These are phyloP conservation scores for Euphorbia celastroides DNA, from an alignment of 441 rosid genomes.

Conservation along the genomic window DNA sequence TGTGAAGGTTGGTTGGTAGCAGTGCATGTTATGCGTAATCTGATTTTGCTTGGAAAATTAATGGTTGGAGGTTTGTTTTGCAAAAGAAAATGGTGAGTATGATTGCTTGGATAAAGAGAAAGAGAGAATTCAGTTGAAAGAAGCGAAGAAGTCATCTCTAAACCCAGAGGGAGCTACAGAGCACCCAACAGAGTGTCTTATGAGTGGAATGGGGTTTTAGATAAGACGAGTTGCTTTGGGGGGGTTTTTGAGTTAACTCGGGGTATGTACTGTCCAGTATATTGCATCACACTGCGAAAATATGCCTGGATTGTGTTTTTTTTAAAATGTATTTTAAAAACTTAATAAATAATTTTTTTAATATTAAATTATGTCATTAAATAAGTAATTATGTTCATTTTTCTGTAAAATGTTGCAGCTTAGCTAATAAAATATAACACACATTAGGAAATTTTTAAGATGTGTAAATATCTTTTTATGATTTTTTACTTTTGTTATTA, in stretches of 20 bases:
- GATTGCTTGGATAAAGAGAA: slow-evolving; percentile 26
- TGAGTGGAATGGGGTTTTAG: slow-evolving; percentile 19
- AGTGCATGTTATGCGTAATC: slow-evolving; percentile 29
- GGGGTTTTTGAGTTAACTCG: slow-evolving; percentile 15
- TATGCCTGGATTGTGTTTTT: too few relatives aligned
- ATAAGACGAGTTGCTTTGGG: slow-evolving; percentile 6
- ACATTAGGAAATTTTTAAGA: too few relatives aligned
- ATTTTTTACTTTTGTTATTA: too few relatives aligned
- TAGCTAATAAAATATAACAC: too few relatives aligned
- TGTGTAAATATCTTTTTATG: too few relatives aligned
- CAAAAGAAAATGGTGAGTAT: slow-evolving; percentile 19
- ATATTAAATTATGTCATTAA: too few relatives aligned
- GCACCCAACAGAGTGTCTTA: background rate
- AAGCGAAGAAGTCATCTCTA: slow-evolving; percentile 39
- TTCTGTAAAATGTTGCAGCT: too few relatives aligned
- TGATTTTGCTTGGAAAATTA: slow-evolving; percentile 23
- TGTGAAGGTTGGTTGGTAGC: slow-evolving; percentile 32
- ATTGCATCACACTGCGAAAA: too few relatives aligned
- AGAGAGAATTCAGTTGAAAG: slow-evolving; percentile 23
- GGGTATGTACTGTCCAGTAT: background rate
- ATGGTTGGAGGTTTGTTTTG: slow-evolving; percentile 23
- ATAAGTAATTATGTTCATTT: too few relatives aligned
- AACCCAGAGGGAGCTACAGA: background rate
- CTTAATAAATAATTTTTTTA: too few relatives aligned
- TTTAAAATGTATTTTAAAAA: too few relatives aligned